A percentile compares a stretch with the other conserved stretches of the same genome.
These are phyloP conservation scores for Glarea lozoyensis DNA, from an alignment of 495 filamentous ascomycete species.

Conservation along the genomic window DNA sequence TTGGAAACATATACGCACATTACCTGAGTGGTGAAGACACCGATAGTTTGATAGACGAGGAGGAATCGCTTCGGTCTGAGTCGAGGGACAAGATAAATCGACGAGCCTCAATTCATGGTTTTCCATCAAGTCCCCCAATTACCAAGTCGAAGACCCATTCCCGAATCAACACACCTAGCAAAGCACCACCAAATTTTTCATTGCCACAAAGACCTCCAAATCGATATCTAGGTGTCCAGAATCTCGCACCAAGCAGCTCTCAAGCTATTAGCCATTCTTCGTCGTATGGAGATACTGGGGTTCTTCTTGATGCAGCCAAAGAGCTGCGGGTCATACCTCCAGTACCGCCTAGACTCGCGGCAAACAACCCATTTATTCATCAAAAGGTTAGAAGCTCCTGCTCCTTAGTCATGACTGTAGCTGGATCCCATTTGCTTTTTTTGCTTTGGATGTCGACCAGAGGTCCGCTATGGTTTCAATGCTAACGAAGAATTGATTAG, in stretches of 20 bases:
- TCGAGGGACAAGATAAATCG: not conserved
- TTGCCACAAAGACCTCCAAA: not conserved
- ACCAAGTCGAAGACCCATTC: no score
- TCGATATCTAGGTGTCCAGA: not conserved
- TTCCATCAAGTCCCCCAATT: constrained; percentile 1
- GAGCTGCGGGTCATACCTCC: no score
- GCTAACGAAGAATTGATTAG: no score
- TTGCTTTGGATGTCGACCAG: no score
- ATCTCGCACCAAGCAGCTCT: not conserved
- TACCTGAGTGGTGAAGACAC: constrained; percentile 1
- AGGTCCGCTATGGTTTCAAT: no score
- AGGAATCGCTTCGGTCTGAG: not conserved
- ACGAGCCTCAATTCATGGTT: not conserved
- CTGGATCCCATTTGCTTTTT: not conserved
- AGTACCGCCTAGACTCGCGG: no score
- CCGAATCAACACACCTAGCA: not conserved
- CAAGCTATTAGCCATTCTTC: constrained; percentile 2
- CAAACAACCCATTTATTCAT: no score
- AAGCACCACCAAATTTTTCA: not conserved
- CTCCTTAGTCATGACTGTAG: no score
- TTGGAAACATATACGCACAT: constrained; percentile 16
- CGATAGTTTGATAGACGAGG: not conserved
- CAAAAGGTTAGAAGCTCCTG: no score
- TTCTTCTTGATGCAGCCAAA: constrained; percentile 3
- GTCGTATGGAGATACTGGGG: constrained; percentile 10